These are phyloP conservation scores for Ogataea saltuana DNA, from an alignment of 805 yeast genomes.

Conservation along the genomic window DNA sequence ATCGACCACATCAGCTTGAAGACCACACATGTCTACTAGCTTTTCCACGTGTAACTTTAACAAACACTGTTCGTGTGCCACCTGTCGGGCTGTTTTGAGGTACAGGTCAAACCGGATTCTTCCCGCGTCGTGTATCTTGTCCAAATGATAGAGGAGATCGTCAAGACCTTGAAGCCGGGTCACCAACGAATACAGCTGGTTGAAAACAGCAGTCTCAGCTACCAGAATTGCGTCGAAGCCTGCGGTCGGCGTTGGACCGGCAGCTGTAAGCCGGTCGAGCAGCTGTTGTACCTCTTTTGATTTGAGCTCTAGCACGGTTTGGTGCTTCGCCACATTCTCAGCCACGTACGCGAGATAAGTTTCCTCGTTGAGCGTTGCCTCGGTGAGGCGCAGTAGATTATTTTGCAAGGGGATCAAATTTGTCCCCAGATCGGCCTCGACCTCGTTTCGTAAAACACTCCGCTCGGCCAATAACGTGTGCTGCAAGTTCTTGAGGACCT, in stretches of 20 bases:
- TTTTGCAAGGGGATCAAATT: constrained; percentile 18
- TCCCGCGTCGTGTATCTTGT: constrained; percentile 54
- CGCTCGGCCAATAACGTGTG: constrained; percentile 10
- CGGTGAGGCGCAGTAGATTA: constrained; percentile 22
- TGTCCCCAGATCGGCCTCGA: constrained; percentile 10
- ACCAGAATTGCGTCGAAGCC: constrained; percentile 46
- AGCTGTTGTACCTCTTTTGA: constrained; percentile 11
- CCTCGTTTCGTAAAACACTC: constrained; percentile 10
- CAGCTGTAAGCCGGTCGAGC: constrained; percentile 32
- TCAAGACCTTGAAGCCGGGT: constrained; percentile 70
- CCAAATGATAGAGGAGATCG: constrained; percentile 62
- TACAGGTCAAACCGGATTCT: constrained; percentile 44
- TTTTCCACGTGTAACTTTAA: constrained; percentile 49
- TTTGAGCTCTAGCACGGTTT: constrained; percentile 21
- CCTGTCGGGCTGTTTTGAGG: constrained; percentile 45
- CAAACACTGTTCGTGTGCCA: constrained; percentile 66
- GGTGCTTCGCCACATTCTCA: constrained; percentile 26
- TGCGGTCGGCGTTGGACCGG: constrained; percentile 23
- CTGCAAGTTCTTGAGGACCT: constrained; percentile 14
- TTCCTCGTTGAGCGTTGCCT: constrained; percentile 19
- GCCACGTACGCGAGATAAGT: constrained; percentile 19
- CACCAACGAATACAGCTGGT: constrained; percentile 63
- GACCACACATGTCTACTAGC: constrained; percentile 21
- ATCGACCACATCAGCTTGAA: neutral
- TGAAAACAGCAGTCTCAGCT: constrained; percentile 53